Conservation (phyloP, 176 grass and related monocot genomes). For the Cenchrus fungigraminus region DNA sequence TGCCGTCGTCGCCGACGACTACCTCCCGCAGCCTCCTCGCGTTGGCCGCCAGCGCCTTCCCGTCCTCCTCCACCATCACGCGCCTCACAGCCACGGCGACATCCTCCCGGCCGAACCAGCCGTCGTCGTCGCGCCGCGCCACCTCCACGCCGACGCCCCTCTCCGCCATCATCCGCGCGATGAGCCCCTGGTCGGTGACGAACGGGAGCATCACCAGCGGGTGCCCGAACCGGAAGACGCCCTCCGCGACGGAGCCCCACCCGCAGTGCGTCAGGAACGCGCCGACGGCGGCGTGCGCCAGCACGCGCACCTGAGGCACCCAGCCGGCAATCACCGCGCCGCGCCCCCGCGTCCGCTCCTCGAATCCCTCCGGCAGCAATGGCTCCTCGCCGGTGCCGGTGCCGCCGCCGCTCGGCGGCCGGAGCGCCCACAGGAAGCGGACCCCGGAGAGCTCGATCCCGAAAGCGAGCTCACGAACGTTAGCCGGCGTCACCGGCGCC, state of each 20-base stretch:
- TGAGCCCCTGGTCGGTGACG: conserved; percentile 38
- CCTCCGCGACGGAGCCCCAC: conserved; percentile 46
- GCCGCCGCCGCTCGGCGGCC: not conserved
- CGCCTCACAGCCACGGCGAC: conserved; percentile 14
- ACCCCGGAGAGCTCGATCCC: conserved; percentile 36
- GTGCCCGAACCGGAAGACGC: conserved; percentile 34
- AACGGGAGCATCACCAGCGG: conserved; percentile 51
- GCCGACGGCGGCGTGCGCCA: conserved; percentile 40
- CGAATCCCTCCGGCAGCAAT: conserved; percentile 23
- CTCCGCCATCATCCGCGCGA: conserved; percentile 18
- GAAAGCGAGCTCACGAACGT: conserved; percentile 29
- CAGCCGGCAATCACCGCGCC: conserved; percentile 38
- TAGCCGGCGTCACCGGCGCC: conserved; percentile 1
- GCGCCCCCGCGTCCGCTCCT: not conserved
- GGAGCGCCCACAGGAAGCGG: conserved; percentile 52
- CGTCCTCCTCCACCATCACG: conserved; percentile 45
- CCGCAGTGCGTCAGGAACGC: conserved; percentile 66
- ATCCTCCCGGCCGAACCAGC: conserved; percentile 23
- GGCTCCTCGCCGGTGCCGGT: not conserved
- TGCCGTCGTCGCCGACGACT: not conserved
- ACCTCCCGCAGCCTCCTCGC: not conserved
- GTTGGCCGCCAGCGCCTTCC: conserved; percentile 20
- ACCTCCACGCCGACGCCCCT: conserved; percentile 39
- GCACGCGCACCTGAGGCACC: conserved; percentile 43
- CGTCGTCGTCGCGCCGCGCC: conserved; percentile 2